Base-by-base conservation (phyloP, 345 rosid genomes). In the Excoecaria agallocha region DNA sequence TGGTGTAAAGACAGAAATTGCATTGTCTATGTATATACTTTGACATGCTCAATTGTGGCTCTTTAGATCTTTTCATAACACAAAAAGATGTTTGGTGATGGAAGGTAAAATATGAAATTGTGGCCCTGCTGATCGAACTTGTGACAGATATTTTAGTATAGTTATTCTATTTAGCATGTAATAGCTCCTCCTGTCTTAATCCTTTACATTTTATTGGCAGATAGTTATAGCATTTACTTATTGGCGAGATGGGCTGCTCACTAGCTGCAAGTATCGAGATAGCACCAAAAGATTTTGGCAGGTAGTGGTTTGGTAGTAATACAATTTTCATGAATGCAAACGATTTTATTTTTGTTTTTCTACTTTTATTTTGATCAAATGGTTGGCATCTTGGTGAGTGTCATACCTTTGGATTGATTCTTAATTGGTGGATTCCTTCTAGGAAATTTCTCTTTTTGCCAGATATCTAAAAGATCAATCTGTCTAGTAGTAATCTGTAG, bases 151-250 rank as follows among this genome's bases (percentile, higher is more conserved):
- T 11, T 16, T 54, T 41, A 10, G 11, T 45, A 10, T 63, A 46
- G 45, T 52, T 49, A 12, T 72, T 70, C 59, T 17, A 38, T 74
- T 7, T 51, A 71, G 43, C 46, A 20, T 38, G 59, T 37, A 55
- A n/a, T 65, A 11, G 66, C 74, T 72, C 35, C 72, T n/a, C 50
- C 50, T 38, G 13, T 38, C 48, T 80, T 79, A 70, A 70, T 30
- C 76, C 62, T 70, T 46, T 67, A 59, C 68, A 66, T 75, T 69
- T 69, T 77, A 55, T 84, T 62, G 61, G 76, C 91, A 94, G 98
- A 65, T 89, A 86, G 87, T 76, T 57, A 91, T 94, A 84, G 98
- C 98, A 70, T 94, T 94, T 77, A 85, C 99, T 52, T 95, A 95
- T 72, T 71, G 89, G 80, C 88, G 87, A 65, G 83, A 86, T 49